Conservation (phyloP, 2,329 filamentous ascomycete genomes). For the Nothopassalora personata region DNA sequence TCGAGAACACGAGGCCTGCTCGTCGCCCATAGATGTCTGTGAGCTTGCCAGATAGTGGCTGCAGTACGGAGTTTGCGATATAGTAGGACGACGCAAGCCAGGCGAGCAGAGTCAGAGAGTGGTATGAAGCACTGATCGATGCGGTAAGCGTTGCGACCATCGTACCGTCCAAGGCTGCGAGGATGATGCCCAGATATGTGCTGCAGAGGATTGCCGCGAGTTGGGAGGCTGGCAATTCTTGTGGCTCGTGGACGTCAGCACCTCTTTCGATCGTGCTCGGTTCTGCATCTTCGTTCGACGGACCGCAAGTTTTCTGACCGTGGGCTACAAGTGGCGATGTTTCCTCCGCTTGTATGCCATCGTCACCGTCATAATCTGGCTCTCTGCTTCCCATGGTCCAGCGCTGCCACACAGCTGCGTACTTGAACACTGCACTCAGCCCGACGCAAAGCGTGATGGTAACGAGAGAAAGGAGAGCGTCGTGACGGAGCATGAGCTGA, state of each 20-base stretch:
- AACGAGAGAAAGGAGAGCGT: neutral
- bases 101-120: conserved; percentile 68
- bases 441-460: neutral
- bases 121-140: conserved; percentile 74
- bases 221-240: neutral
- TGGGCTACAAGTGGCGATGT: neutral
- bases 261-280: neutral
- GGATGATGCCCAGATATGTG: neutral
- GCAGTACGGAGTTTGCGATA: conserved; percentile 74
- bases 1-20: conserved; percentile 56
- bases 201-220: neutral
- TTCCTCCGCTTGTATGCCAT: neutral
- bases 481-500: neutral
- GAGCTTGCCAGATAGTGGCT: conserved; percentile 71
- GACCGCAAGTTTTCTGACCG: neutral
- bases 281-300: neutral
- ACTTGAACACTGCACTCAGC: neutral
- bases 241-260: neutral
- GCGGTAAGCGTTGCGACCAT: conserved; percentile 76
- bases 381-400: neutral
- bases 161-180: conserved; percentile 53
- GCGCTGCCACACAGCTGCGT: neutral
- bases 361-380: neutral
- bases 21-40: conserved; percentile 79
- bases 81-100: conserved; percentile 82